Conservation (phyloP, 75 land plant genomes). For the Isoetes taiwanensis region DNA sequence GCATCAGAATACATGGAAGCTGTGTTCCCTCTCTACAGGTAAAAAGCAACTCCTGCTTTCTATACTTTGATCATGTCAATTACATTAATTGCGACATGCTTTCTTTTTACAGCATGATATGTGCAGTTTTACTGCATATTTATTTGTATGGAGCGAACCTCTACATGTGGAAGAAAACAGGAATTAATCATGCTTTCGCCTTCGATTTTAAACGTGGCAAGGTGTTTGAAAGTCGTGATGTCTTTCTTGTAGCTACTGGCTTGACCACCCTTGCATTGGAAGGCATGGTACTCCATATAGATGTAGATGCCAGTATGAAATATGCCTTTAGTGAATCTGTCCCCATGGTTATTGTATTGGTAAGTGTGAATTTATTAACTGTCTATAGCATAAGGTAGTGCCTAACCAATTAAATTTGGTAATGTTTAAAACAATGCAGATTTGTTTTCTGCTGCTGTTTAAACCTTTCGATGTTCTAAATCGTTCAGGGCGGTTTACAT, state of each 20-base stretch:
- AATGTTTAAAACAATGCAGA: neutral
- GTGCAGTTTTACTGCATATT: conserved; percentile 63
- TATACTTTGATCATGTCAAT: neutral
- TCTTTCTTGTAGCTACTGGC: conserved; percentile 62
- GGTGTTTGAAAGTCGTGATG: conserved; percentile 73
- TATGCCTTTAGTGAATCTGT: neutral
- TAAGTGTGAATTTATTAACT: neutral
- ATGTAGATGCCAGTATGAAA: neutral
- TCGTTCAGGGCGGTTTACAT: too few relatives aligned
- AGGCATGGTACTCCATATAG: too few relatives aligned
- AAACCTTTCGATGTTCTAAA: too few relatives aligned
- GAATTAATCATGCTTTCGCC: conserved; percentile 90
- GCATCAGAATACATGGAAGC: conserved; percentile 56
- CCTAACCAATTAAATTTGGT: too few relatives aligned
- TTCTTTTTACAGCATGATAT: conserved; percentile 66
- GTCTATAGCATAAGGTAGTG: too few relatives aligned
- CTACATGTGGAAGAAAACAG: conserved; percentile 54
- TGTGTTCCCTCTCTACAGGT: conserved; percentile 69
- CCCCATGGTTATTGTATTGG: too few relatives aligned
- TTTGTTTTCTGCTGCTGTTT: neutral
- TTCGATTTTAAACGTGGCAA: conserved; percentile 65
- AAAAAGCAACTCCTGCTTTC: neutral
- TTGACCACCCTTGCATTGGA: too few relatives aligned
- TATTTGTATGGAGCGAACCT: conserved; percentile 93
- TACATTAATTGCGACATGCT: neutral